phyloP scores from a whole-genome alignment of 495 filamentous ascomycete species.

The Saxispiralis lemnorum region DNA sequence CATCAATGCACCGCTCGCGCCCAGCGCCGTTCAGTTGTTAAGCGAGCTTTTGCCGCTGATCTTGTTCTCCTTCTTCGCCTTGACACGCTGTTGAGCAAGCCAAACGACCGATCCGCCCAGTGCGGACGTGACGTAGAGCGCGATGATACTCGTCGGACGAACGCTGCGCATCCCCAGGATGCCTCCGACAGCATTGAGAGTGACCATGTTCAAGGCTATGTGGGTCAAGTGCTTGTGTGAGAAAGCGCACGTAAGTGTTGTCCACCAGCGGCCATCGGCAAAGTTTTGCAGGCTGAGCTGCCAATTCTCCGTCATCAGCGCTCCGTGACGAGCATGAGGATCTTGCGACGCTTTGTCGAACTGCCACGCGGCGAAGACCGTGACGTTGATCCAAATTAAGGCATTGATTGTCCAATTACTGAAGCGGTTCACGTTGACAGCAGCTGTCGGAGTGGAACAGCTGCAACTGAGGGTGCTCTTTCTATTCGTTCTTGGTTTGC shows the following conservation, averaged over 20 bases:
- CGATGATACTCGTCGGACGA: conserved; percentile 2
- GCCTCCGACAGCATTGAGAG: conserved; percentile 17
- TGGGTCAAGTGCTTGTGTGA: conserved; percentile 13
- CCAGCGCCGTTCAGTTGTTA: conserved; percentile 5
- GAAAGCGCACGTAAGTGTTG: conserved; percentile 18
- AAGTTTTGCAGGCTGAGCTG: conserved; percentile 8
- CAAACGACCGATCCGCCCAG: conserved; percentile 9
- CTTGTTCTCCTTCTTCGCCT: not conserved
- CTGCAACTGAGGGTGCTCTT: too few relatives aligned
- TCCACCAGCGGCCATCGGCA: conserved; percentile 14
- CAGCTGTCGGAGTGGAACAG: too few relatives aligned
- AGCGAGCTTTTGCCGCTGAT: not conserved
- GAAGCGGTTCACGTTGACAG: not conserved
- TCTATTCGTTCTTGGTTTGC: too few relatives aligned
- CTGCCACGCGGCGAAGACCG: conserved; percentile 16
- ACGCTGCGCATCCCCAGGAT: conserved; percentile 16
- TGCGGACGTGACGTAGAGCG: conserved; percentile 16
- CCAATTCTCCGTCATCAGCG: conserved; percentile 1
- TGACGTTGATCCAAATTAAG: conserved; percentile 19
- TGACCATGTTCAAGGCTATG: conserved; percentile 19
- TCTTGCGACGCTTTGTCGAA: conserved; percentile 4
- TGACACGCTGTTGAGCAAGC: conserved; percentile 2
- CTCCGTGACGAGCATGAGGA: not conserved
- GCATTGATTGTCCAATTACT: conserved; percentile 13
- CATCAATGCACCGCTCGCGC: conserved; percentile 22